Evolutionary conservation across 345 rosid species (phyloP), one percentile per base, ranked within the genome.

Genomic region (Brassica rapa): DNA sequence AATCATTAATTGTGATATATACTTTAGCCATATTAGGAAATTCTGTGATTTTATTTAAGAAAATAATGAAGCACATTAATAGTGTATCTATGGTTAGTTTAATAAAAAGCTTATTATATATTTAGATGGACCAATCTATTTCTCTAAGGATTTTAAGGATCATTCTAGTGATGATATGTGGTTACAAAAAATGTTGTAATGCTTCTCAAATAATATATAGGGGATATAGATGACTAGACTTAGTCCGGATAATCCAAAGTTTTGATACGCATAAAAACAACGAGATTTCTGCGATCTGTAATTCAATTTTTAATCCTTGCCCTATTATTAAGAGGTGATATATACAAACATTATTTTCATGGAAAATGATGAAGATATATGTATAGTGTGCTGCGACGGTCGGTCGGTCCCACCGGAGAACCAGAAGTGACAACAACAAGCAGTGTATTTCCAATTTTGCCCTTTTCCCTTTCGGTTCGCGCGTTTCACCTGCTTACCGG

Each of bases 401-500:
- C 39, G 82, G 81, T 21, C 77, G 61, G 63, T 24, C 63, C 82
- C 82, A 79, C 78, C 0, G 15, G 49, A 46, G 70, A 46, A 49
- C 69, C 66, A 72, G 81, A 65, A 59, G 63, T 66, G 73, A 72
- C 77, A 78, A 67, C 77, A 69, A 53, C 70, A 37, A 73, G 71
- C 43, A 12, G 0, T 33, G 71, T 24, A 73, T 41, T 79, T 74
- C 78, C 79, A 7, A 0, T 12, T 79, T 27, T 74, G 0, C 75
- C 82, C 75, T 37, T 74, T n/a, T 14, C 10, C 53, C 51, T 73
- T 68, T 73, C 66, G 66, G 53, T 80, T 80, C 83, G 55, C 83
- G 83, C 76, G 80, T 70, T 43, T 68, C 5, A 75, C 70, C 71
- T 51, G 82, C 59, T 74, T 51, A 73, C 70, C 79, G 66, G 75